These are phyloP conservation scores for Penicillium sclerotigenum DNA, from an alignment of 2,329 filamentous ascomycete species.

Conservation along the genomic window DNA sequence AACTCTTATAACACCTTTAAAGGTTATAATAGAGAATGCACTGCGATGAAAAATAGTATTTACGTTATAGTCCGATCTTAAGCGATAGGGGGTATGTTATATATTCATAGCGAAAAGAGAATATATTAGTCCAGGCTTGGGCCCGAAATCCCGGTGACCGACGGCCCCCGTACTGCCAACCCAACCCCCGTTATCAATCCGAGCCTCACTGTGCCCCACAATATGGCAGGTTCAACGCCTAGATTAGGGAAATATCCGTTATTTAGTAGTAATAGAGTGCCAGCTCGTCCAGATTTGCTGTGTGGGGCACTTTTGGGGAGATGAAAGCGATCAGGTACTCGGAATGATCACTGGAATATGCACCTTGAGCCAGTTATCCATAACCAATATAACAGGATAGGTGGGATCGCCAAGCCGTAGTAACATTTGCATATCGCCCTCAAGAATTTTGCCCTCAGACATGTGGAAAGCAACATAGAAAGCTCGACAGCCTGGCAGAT, in stretches of 20 bases:
- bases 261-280: not conserved
- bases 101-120: not conserved
- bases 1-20: not conserved
- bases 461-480: not conserved
- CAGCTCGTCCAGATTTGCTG: not conserved
- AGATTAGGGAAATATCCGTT: not conserved
- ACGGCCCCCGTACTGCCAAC: not conserved
- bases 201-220: not conserved
- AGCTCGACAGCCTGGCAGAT: conserved; percentile 5
- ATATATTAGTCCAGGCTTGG: not conserved
- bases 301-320: not conserved
- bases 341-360: not conserved
- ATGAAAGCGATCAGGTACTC: not conserved
- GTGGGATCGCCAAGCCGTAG: not conserved
- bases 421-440: not conserved
- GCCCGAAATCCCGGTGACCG: not conserved
- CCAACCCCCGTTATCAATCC: not conserved
- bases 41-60: not conserved
- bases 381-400: conserved; percentile 1
- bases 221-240: not conserved
- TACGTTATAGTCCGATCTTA: not conserved
- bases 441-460: not conserved
- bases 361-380: conserved; percentile 2
- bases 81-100: not conserved
- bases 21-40: not conserved